Evolutionary conservation across 176 grass and related monocot species (phyloP).

Genomic region (Stipa capillata): DNA sequence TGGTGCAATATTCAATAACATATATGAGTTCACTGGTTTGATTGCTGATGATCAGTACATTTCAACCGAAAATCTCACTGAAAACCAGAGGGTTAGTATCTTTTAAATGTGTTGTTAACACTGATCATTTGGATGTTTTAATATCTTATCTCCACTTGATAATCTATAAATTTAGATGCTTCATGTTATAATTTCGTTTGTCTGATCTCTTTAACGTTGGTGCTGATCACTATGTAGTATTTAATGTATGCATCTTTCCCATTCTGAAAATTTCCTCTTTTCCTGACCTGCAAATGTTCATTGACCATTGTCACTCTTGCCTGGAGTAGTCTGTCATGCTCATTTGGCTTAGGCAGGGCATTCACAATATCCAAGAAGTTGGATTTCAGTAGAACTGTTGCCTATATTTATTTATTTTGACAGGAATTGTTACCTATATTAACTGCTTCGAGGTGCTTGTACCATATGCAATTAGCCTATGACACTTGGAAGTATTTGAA

Average conservation of each 20-base stretch:
- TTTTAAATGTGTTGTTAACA: not conserved
- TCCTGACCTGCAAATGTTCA: slow-evolving; percentile 6
- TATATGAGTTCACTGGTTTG: slow-evolving; percentile 77
- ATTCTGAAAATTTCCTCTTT: not conserved
- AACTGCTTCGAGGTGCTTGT: not conserved
- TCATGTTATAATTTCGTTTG: not conserved
- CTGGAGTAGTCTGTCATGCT: not conserved
- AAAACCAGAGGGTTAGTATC: slow-evolving; percentile 71
- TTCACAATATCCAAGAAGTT: not conserved
- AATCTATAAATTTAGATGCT: not conserved
- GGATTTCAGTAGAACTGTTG: not conserved
- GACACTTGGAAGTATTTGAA: not conserved
- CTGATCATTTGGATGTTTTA: not conserved
- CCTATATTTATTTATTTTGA: too few relatives aligned
- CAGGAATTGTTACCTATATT: not conserved
- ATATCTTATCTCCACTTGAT: not conserved
- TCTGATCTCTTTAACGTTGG: not conserved
- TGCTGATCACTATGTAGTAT: not conserved
- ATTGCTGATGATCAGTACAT: slow-evolving; percentile 72
- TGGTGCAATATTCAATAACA: slow-evolving; percentile 84
- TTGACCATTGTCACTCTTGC: not conserved
- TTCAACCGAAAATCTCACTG: slow-evolving; percentile 67
- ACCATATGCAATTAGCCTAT: not conserved
- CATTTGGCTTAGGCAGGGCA: not conserved
- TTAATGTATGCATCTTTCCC: not conserved